Base-by-base conservation (phyloP, 257 asterid species). In the Schizonepeta tenuifolia region DNA sequence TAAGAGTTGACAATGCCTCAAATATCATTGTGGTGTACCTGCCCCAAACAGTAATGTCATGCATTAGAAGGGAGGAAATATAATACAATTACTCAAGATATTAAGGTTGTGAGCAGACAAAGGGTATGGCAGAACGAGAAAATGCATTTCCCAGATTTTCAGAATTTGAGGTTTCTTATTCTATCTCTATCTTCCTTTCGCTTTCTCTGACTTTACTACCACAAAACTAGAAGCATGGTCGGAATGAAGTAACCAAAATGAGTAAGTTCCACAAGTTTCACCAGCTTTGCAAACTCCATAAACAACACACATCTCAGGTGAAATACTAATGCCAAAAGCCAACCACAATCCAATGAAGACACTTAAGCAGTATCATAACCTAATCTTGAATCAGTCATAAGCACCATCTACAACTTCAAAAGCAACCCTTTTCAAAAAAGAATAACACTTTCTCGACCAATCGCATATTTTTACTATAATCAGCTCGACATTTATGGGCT, bases 1-100 rank as follows among this genome's bases (percentile, higher is more conserved):
- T 86, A 47, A 86, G 80, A 69, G 86, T 75, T 53, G 96, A 79
- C 71, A 93, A 80, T 65, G 98, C 97, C 71, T 89, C 97, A 79
- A 71, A 87, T 76, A 90, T 80, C 89, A 93, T 77, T 9, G 75
- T 78, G 78, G 84, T 83, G 80, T 88, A 93, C 90, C 98, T 92
- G 79, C 9, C 72, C 7, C 61, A 67, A 59, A 70, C 59, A 79
- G 49, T 40, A 59, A 28, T 63, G 21, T 4, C 72, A 76, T 17
- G 49, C 63, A 63, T 53, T 51, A n/a, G 44, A 28, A 24, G 57
- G 60, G 46, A 60, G 31, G 2, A 47, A 1, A 69, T 47, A 3
- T 5, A 66, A 1, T 12, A 64, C 49, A 51, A 20, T 8, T 17
- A 53, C 67, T 20, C 64, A 60, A 35, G 17, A 31, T 33, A 26